Evolutionary conservation across 179 eudicot species (phyloP).

Genomic region (Amaranthus tricolor): DNA sequence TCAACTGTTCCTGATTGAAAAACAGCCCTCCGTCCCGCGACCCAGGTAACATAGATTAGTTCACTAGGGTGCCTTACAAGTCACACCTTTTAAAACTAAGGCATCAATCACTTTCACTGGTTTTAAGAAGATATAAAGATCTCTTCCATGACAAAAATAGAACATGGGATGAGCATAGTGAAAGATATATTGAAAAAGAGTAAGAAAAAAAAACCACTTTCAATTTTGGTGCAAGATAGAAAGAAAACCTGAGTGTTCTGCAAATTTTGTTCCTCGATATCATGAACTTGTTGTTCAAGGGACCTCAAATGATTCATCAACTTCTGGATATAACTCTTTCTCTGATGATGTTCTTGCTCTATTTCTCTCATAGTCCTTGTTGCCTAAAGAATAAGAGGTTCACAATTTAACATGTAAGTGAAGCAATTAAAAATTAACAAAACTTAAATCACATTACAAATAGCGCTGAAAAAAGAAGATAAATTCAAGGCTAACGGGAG

Average conservation of each 20-base stretch:
- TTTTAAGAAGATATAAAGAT: neutral
- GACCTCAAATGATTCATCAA: slow-evolving; percentile 39
- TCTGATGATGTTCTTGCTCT: slow-evolving; percentile 52
- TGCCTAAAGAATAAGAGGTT: slow-evolving; percentile 45
- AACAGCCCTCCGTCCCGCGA: too few relatives aligned
- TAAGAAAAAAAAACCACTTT: neutral
- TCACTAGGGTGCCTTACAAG: too few relatives aligned
- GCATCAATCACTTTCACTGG: neutral
- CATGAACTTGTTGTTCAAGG: slow-evolving; percentile 58
- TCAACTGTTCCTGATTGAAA: too few relatives aligned
- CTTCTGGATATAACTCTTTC: slow-evolving; percentile 38
- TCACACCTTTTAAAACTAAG: too few relatives aligned
- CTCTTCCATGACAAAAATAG: neutral
- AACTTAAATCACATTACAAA: neutral
- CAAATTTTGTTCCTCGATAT: slow-evolving; percentile 58
- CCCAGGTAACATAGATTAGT: too few relatives aligned
- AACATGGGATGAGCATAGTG: neutral
- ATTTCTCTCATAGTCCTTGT: slow-evolving; percentile 57
- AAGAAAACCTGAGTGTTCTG: slow-evolving; percentile 68
- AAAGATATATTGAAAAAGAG: neutral
- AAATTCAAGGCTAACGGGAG: neutral
- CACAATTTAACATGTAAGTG: slow-evolving; percentile 5
- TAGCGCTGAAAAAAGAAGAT: neutral
- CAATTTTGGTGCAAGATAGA: neutral
- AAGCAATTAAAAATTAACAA: neutral